Evolutionary conservation across 805 yeast genomes (phyloP), one percentile per base, ranked within the genome.

Genomic region (Candida pini): DNA sequence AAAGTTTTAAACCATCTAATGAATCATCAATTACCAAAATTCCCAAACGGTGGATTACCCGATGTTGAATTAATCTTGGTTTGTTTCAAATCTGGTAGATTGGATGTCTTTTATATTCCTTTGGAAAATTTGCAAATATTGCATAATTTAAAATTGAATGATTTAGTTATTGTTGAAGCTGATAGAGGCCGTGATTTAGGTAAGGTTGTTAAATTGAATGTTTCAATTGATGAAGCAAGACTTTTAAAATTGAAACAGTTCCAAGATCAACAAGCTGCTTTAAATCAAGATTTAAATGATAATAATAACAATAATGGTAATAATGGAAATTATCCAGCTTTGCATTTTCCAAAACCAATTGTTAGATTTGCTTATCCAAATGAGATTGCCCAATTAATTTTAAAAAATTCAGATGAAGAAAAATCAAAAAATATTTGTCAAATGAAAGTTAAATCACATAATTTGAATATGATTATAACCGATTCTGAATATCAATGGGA

Each of bases 401-500:
- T 64, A 39, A 84, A 84, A 53, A 59, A 63, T 38, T 68, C 70
- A 32, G 92, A 83, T 53, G 94, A 84, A 58, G 78, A 74, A 34
- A 75, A 74, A 51, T 82, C 92, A 2, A 68, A 76, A 39, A 63
- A 70, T 26, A 67, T 79, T 30, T 80, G 90, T 56, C 62, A 71
- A 43, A 59, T 73, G 18, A 73, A 77, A 49, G 72, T 78, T 26
- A 66, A 71, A 40, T 72, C 72, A 18, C 66, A 64, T 40, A 62
- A 64, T 8, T 60, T 74, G 33, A 48, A 48, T 21, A 74, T 84
- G 89, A 64, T 60, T 36, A 71, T 84, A 34, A 68, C 79, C 26
- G 92, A 83, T 49, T 83, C 88, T 2, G 94, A 84, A 60, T 84
- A 82, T 59, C 94, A 84, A 59, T 84, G 85, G 78, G 94, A 84